Evolutionary conservation across 1,284 basidiomycete species (phyloP).

Genomic region (Ustilago hordei): DNA sequence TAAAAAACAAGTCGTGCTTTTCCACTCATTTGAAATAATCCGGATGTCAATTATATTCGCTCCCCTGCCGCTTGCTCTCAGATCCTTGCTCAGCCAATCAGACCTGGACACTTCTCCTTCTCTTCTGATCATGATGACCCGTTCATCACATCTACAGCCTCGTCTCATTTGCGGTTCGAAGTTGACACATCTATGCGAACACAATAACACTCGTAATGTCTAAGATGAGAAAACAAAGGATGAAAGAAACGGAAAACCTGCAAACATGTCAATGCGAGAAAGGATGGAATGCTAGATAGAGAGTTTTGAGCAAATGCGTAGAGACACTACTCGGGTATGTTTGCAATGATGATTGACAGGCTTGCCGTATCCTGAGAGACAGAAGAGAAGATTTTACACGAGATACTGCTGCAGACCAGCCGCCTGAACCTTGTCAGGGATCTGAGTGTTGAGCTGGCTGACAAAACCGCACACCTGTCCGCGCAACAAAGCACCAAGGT

Average conservation of each 20-base stretch:
- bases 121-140: neutral
- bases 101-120: constrained; percentile 4
- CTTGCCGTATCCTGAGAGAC: neutral
- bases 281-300: constrained; percentile 15
- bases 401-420: constrained; percentile 75
- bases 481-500: constrained; percentile 71
- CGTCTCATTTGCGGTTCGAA: neutral
- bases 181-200: constrained; percentile 1
- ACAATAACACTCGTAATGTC: constrained; percentile 39
- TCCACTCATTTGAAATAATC: neutral
- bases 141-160: neutral
- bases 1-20: neutral
- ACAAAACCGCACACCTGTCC: constrained; percentile 75
- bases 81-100: constrained; percentile 12
- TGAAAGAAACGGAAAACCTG: neutral
- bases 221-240: constrained; percentile 11
- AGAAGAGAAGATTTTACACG: constrained; percentile 48
- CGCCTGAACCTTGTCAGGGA: constrained; percentile 80
- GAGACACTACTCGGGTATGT: constrained; percentile 55
- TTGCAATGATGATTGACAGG: constrained; percentile 25
- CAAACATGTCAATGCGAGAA: constrained; percentile 22
- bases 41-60: neutral
- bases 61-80: neutral
- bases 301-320: constrained; percentile 42
- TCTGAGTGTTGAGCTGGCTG: constrained; percentile 78